Percentiles rank a stretch among this genome's conserved stretches.
Conservation (phyloP, 2,329 filamentous ascomycete species). For the Teratosphaeria epicoccoides region DNA sequence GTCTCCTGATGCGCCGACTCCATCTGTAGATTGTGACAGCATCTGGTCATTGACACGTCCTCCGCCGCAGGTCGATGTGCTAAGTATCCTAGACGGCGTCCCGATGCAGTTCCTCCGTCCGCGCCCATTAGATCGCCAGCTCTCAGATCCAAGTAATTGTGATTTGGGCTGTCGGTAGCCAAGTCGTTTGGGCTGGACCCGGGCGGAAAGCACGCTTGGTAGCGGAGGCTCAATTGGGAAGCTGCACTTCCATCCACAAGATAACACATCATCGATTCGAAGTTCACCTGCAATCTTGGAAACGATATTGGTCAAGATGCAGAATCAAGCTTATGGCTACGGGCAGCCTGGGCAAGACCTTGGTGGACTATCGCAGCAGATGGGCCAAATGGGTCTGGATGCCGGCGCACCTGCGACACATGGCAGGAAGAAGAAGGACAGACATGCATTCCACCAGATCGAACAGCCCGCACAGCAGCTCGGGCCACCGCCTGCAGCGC, state of each 20-base stretch:
- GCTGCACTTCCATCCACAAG: not conserved
- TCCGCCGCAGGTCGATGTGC: not conserved
- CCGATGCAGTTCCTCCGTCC: not conserved
- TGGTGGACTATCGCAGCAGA: slow-evolving; percentile 53
- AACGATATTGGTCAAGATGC: slow-evolving; percentile 3
- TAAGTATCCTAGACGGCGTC: not conserved
- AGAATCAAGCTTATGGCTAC: slow-evolving; percentile 3
- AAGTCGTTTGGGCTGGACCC: not conserved
- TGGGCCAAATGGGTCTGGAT: slow-evolving; percentile 64
- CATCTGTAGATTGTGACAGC: not conserved
- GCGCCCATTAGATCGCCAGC: not conserved
- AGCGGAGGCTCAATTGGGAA: not conserved
- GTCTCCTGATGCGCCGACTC: not conserved
- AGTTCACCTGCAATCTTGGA: not conserved
- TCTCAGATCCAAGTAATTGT: not conserved
- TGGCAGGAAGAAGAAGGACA: slow-evolving; percentile 82
- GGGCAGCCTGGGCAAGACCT: slow-evolving; percentile 2
- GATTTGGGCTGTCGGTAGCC: not conserved
- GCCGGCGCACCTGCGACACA: slow-evolving; percentile 35
- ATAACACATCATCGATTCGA: not conserved
- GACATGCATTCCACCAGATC: slow-evolving; percentile 82
- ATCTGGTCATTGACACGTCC: not conserved
- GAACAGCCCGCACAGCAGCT: slow-evolving; percentile 54
- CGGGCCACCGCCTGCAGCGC: slow-evolving; percentile 50
- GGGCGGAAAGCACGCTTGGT: not conserved